Conservation (phyloP, 169 alveolate genomes). For the Amoebophrya sp. region DNA sequence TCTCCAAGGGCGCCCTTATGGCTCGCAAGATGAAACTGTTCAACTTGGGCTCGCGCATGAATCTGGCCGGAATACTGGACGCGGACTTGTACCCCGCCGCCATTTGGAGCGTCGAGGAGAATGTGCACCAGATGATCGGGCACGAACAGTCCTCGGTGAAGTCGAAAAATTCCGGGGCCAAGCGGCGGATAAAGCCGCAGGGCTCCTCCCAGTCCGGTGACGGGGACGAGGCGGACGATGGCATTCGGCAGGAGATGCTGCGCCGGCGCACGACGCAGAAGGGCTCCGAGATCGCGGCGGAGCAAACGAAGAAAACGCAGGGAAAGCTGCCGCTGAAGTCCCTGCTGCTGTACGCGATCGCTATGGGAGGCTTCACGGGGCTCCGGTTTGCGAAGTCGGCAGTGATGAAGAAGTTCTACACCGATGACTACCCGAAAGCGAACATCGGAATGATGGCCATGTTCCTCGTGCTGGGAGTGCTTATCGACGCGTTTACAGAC, state of each 20-base stretch:
- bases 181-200: too few relatives aligned
- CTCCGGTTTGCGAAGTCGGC: neutral
- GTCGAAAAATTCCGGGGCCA: too few relatives aligned
- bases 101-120: neutral
- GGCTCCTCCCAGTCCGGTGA: too few relatives aligned
- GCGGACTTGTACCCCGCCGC: neutral
- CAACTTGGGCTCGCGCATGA: neutral
- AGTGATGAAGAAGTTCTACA: neutral
- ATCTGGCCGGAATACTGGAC: neutral
- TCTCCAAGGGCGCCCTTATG: neutral
- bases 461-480: neutral
- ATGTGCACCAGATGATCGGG: neutral
- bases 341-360: too few relatives aligned
- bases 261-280: too few relatives aligned
- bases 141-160: neutral
- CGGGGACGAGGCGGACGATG: too few relatives aligned
- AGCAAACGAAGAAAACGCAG: too few relatives aligned
- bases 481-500: neutral
- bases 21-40: neutral
- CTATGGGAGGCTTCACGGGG: neutral
- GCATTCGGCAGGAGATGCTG: too few relatives aligned
- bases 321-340: too few relatives aligned
- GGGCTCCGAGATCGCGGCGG: too few relatives aligned
- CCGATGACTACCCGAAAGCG: neutral
- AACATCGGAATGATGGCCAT: neutral